Evolutionary conservation across 2,329 filamentous ascomycete species (phyloP).

Genomic region (Chaetomiaceae sp.): DNA sequence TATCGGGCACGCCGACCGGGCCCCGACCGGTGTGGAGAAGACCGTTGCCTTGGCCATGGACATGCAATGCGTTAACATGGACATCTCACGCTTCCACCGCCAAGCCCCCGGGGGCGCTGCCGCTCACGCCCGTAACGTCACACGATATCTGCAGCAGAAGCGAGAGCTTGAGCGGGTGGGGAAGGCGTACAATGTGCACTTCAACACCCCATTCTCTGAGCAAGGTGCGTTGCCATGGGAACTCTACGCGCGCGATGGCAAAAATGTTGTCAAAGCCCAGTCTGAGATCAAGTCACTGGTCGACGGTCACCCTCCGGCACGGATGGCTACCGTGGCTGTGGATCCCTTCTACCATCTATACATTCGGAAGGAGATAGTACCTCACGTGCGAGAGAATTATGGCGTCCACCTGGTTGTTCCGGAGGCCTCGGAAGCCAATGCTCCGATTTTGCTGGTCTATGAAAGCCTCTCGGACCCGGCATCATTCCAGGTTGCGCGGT

Average conservation of each 20-base stretch:
- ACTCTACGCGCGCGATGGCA: slow-evolving; percentile 79
- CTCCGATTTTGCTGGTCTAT: slow-evolving; percentile 68
- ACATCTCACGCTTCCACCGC: slow-evolving; percentile 74
- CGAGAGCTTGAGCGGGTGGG: slow-evolving; percentile 80
- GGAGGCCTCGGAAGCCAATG: slow-evolving; percentile 53
- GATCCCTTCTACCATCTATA: slow-evolving; percentile 78
- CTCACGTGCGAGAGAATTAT: slow-evolving; percentile 60
- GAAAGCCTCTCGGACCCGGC: slow-evolving; percentile 55
- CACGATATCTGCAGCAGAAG: slow-evolving; percentile 79
- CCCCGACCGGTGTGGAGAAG: slow-evolving; percentile 72
- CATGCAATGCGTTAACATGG: slow-evolving; percentile 80
- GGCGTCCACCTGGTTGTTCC: slow-evolving; percentile 73
- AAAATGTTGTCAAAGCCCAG: slow-evolving; percentile 73
- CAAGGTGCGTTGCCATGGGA: slow-evolving; percentile 77
- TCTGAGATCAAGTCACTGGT: slow-evolving; percentile 71
- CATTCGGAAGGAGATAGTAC: slow-evolving; percentile 59
- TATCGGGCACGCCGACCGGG: slow-evolving; percentile 70
- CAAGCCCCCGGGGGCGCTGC: slow-evolving; percentile 68
- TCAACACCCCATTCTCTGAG: slow-evolving; percentile 69
- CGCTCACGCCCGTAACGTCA: slow-evolving; percentile 77
- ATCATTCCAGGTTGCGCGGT: slow-evolving; percentile 52
- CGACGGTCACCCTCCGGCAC: slow-evolving; percentile 66
- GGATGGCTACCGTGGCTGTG: slow-evolving; percentile 62
- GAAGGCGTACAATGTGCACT: slow-evolving; percentile 74
- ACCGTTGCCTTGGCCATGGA: slow-evolving; percentile 84